Evolutionary conservation across 2,329 filamentous ascomycete species (phyloP).

Genomic region (Fusarium stilboides): DNA sequence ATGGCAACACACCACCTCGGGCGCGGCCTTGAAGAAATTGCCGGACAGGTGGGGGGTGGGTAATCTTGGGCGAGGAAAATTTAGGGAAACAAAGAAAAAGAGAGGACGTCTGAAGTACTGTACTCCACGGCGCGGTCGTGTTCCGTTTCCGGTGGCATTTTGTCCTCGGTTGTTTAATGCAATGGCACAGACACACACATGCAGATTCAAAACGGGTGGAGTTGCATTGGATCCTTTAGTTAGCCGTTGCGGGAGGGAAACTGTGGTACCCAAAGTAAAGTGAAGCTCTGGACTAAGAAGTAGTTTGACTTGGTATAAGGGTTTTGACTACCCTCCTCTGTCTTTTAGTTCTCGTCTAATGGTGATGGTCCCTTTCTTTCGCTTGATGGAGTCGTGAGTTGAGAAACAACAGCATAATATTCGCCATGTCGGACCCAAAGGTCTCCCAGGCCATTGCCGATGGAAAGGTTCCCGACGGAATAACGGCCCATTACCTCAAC

Average conservation of each 20-base stretch:
- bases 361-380: neutral
- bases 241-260: neutral
- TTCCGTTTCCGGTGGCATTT: conserved; percentile 8
- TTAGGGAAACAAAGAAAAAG: neutral
- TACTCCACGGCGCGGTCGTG: conserved; percentile 1
- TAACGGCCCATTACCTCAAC: conserved; percentile 55
- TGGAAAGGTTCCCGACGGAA: conserved; percentile 54
- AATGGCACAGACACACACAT: neutral
- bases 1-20: conserved; percentile 9
- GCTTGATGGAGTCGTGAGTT: conserved; percentile 21
- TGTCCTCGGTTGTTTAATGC: neutral
- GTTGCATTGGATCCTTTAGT: neutral
- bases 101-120: neutral
- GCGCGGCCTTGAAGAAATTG: neutral
- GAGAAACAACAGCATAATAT: neutral
- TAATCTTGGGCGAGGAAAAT: conserved; percentile 19
- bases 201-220: neutral
- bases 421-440: conserved; percentile 47
- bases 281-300: neutral
- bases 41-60: conserved; percentile 16
- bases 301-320: conserved; percentile 34
- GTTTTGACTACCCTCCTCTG: conserved; percentile 3
- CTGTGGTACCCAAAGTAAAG: neutral
- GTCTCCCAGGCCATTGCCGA: conserved; percentile 54
- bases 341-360: conserved; percentile 1